Conservation (phyloP, 805 yeast species). For the Starmerella sirachaensis region DNA sequence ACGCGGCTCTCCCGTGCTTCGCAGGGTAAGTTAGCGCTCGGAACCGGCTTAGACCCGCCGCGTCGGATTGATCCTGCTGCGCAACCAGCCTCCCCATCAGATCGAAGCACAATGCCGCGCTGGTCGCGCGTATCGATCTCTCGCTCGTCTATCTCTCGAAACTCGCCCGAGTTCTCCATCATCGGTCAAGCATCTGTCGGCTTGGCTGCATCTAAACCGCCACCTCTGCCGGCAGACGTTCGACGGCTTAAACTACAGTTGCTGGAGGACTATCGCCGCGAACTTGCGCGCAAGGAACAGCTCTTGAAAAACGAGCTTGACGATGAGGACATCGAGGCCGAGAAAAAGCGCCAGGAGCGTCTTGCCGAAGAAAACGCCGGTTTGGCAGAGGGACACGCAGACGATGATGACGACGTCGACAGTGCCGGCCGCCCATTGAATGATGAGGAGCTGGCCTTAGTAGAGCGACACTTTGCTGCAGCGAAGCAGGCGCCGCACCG, state of each 20-base stretch:
- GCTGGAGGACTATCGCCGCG: slow-evolving; percentile 5
- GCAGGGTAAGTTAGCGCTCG: no score
- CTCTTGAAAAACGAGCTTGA: slow-evolving; percentile 6
- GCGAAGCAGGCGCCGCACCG: slow-evolving; percentile 53
- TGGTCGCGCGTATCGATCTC: no score
- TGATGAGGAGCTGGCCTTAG: slow-evolving; percentile 4
- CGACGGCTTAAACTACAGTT: slow-evolving; percentile 6
- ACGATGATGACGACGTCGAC: background rate
- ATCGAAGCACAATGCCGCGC: no score
- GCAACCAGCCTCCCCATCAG: no score
- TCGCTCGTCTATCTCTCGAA: no score
- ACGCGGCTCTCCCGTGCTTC: no score
- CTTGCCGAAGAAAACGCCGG: no score
- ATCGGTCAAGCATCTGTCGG: slow-evolving; percentile 9
- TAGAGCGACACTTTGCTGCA: slow-evolving; percentile 56
- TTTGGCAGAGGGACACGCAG: no score
- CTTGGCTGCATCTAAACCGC: slow-evolving; percentile 1
- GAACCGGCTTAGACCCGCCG: no score
- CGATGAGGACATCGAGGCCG: slow-evolving; percentile 4
- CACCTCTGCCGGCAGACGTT: slow-evolving; percentile 1
- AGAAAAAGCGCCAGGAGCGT: background rate
- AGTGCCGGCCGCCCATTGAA: background rate
- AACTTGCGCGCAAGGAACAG: slow-evolving; percentile 9
- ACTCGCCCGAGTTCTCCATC: slow-evolving; percentile 11
- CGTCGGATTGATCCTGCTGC: no score